Percentiles rank a stretch among this genome's conserved stretches.
Evolutionary conservation across 768 basidiomycete species (phyloP).

Genomic region (Pleurotus cornucopiae): DNA sequence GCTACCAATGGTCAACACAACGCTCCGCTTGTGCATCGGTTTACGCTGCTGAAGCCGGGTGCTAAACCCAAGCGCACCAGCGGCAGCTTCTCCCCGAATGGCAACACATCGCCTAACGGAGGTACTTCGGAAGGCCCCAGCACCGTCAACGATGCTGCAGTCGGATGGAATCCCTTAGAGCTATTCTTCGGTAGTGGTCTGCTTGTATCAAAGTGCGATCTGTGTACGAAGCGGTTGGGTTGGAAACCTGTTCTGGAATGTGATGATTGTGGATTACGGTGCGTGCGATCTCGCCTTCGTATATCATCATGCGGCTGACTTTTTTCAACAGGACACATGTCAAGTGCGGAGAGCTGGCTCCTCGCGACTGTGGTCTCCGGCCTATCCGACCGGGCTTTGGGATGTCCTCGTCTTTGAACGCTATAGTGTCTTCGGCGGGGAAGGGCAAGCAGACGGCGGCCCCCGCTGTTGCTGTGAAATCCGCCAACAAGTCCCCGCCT

Average conservation of each 20-base stretch:
- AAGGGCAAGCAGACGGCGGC: slow-evolving; percentile 32
- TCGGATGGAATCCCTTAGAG: slow-evolving; percentile 73
- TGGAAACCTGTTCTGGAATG: slow-evolving; percentile 85
- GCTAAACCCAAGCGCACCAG: slow-evolving; percentile 45
- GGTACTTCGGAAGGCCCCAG: slow-evolving; percentile 11
- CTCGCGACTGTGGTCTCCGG: slow-evolving; percentile 71
- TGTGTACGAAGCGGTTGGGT: slow-evolving; percentile 78
- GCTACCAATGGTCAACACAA: slow-evolving; percentile 28
- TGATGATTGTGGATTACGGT: slow-evolving; percentile 84
- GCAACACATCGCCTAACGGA: slow-evolving; percentile 2
- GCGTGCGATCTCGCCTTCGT: slow-evolving; percentile 15
- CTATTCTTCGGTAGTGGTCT: slow-evolving; percentile 73
- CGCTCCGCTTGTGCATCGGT: slow-evolving; percentile 69
- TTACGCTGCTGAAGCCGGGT: slow-evolving; percentile 82
- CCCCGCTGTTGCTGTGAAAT: slow-evolving; percentile 17
- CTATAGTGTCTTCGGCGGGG: slow-evolving; percentile 31
- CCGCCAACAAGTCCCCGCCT: slow-evolving; percentile 1
- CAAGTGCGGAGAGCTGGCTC: slow-evolving; percentile 82
- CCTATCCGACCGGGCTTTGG: slow-evolving; percentile 26
- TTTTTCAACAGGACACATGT: slow-evolving; percentile 61
- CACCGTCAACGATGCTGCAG: slow-evolving; percentile 22
- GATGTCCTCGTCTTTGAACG: slow-evolving; percentile 22
- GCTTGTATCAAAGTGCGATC: slow-evolving; percentile 73
- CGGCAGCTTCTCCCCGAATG: slow-evolving; percentile 29
- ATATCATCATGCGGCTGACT: not conserved